Conservation (phyloP, 108 stramenopile species). For the Fistulifera solaris region DNA sequence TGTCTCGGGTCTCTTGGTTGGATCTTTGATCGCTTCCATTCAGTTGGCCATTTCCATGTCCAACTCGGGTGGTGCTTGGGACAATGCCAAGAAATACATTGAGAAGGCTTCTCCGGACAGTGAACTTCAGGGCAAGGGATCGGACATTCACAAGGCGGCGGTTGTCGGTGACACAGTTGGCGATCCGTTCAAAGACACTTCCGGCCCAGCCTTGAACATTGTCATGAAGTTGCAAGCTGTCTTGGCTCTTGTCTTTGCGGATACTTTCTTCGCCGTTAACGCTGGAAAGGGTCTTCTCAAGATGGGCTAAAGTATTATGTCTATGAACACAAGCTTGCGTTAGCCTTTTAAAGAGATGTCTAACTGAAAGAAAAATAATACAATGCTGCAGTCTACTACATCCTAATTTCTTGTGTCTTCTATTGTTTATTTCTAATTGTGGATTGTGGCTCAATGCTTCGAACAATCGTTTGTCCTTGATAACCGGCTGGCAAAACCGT, state of each 20-base stretch:
- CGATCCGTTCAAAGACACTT: conserved; percentile 87
- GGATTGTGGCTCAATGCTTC: background rate
- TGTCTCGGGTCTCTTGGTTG: conserved; percentile 92
- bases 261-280: conserved; percentile 91
- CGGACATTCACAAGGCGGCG: conserved; percentile 79
- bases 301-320: conserved; percentile 1
- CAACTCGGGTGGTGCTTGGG: conserved; percentile 99
- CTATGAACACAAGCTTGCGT: no score
- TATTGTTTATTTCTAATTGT: no score
- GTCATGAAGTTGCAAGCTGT: conserved; percentile 96
- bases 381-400: no score
- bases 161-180: conserved; percentile 95
- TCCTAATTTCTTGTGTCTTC: no score
- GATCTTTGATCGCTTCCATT: conserved; percentile 81
- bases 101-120: conserved; percentile 62
- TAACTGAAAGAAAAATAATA: no score
- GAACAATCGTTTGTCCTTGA: conserved; percentile 28
- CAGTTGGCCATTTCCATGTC: conserved; percentile 97
- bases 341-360: no score
- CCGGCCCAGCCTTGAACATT: conserved; percentile 86
- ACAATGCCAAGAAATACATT: conserved; percentile 95
- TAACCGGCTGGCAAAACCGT: conserved; percentile 41
- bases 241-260: conserved; percentile 92
- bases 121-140: conserved; percentile 84
- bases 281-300: conserved; percentile 70